These are phyloP conservation scores for Monsonia emarginata DNA, from an alignment of 441 rosid genomes.

Conservation along the genomic window DNA sequence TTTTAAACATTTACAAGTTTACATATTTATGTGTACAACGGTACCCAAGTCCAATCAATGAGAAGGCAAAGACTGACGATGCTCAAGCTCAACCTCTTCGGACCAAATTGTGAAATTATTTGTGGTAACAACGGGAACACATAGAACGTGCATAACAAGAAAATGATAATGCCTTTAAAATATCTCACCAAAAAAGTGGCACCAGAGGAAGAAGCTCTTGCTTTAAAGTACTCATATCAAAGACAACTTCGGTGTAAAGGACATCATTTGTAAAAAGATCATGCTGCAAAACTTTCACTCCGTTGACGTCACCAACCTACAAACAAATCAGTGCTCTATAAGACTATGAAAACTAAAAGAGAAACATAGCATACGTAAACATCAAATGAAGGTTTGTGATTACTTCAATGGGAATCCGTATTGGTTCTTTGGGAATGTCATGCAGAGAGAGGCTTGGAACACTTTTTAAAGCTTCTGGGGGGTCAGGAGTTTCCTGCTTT, in stretches of 20 bases:
- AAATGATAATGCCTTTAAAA: conserved; percentile 4
- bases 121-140: background rate
- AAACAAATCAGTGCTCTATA: conserved; percentile 17
- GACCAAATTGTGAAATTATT: background rate
- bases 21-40: background rate
- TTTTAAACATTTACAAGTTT: background rate
- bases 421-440: conserved; percentile 86
- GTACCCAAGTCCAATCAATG: background rate
- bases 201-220: conserved; percentile 72
- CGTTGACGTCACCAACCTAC: conserved; percentile 68
- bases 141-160: conserved; percentile 10
- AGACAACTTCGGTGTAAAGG: conserved; percentile 72
- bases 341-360: conserved; percentile 4
- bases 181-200: conserved; percentile 80
- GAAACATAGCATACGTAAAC: conserved; percentile 3
- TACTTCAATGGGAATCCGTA: conserved; percentile 60
- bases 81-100: background rate
- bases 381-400: conserved; percentile 9
- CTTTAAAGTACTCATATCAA: conserved; percentile 62
- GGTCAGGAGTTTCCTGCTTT: conserved; percentile 89
- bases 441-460: conserved; percentile 64
- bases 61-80: background rate
- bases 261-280: conserved; percentile 90
- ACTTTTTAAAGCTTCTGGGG: conserved; percentile 68
- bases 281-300: conserved; percentile 73